phyloP scores from a whole-genome alignment of 331 rosid genomes.

The Rosa hybrid region DNA sequence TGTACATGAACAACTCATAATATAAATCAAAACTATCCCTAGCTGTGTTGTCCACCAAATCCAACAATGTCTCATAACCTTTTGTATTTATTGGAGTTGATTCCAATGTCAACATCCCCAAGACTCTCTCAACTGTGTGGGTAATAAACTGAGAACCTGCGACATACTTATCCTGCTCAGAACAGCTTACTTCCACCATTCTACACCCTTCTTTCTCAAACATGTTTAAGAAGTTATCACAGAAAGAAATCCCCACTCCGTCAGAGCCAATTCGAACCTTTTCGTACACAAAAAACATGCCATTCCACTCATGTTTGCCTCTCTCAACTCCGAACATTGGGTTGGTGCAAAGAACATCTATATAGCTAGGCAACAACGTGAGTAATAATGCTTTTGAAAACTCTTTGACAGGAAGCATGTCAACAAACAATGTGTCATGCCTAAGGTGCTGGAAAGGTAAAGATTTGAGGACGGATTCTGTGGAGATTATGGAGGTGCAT shows the following conservation, averaged over 20 bases:
- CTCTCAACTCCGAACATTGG: not conserved
- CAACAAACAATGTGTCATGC: not conserved
- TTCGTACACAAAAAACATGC: not conserved
- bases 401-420: slow-evolving; percentile 5
- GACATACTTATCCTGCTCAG: not conserved
- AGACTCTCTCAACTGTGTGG: not conserved
- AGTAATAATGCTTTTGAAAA: not conserved
- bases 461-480: not conserved
- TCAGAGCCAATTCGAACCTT: not conserved
- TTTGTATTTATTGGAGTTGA: not conserved
- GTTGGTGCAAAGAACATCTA: not conserved
- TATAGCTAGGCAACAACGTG: not conserved
- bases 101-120: not conserved
- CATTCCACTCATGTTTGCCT: not conserved
- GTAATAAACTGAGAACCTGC: not conserved
- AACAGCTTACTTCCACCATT: not conserved
- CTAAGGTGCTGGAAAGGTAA: not conserved
- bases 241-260: not conserved
- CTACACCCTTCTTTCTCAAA: not conserved
- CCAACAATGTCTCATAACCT: slow-evolving; percentile 4
- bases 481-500: slow-evolving; percentile 1
- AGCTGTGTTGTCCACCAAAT: not conserved
- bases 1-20: not conserved
- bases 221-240: not conserved
- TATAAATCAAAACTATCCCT: not conserved